Evolutionary conservation across 805 yeast genomes (phyloP), one percentile per base, ranked within the genome.

Genomic region (Ogataea saltuana): DNA sequence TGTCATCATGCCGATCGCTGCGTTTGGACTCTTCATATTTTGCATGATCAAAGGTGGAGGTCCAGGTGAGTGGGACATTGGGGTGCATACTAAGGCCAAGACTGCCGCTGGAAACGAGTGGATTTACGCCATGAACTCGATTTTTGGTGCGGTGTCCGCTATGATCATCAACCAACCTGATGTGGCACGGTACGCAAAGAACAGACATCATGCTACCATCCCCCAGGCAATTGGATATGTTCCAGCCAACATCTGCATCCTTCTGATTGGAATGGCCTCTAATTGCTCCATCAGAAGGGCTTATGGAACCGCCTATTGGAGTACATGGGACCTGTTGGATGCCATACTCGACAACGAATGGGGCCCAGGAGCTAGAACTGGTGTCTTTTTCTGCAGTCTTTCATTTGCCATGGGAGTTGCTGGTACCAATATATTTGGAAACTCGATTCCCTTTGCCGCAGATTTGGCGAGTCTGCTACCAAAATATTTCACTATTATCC

Each of bases 391-490:
- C 22, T 50, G 52, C 30, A 36, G 48, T 18, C 20, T 41, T 6
- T 30, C 54, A 8, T 51, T 47, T 37, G 55, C 54, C 6, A 25
- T 53, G 21, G 63, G 60, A 4, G 56, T 59, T 22, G 63, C 62
- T 13, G 62, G 62, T 36, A 60, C 64, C 4, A 60, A 60, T 35
- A 59, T 56, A 18, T 59, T 60, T 49, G 64, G 58, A 12, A 60
- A 60, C 45, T 51, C 54, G 4, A 53, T 53, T 33, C 55, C 57
- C 10, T 49, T 53, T 36, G 59, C 63, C 11, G 57, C 59, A 17
- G 64, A 60, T 43, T 32, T 59, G 15, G 42, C 56, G 8, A 60
- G 60, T 27, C 45, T 59, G 30, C 33, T 56, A 4, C 64, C 63
- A 33, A 56, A 51, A 31, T 60, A 60, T 33, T 59, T 59, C 46